phyloP scores from a whole-genome alignment of 2,329 filamentous ascomycete genomes.

The Cladosporium sp. region DNA sequence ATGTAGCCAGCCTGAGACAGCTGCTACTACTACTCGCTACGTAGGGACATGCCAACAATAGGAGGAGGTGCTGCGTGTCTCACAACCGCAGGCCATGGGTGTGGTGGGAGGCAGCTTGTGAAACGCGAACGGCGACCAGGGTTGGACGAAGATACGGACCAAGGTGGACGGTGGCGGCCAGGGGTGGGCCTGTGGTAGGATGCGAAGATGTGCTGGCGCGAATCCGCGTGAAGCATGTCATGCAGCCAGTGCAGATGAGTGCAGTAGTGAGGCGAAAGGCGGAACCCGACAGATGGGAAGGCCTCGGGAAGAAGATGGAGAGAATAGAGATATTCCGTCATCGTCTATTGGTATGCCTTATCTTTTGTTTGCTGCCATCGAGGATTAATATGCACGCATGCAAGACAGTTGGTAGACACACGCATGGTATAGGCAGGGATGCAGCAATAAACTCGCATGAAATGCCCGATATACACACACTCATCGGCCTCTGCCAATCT shows the following conservation, averaged over 20 bases:
- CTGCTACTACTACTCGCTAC: background rate
- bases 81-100: constrained; percentile 4
- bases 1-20: too few species aligned
- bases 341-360: too few species aligned
- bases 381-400: too few species aligned
- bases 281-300: constrained; percentile 7
- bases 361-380: too few species aligned
- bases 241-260: constrained; percentile 1
- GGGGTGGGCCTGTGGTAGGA: constrained; percentile 10
- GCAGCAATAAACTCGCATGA: background rate
- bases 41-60: background rate
- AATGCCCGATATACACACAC: too few species aligned
- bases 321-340: too few species aligned
- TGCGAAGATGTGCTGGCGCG: constrained; percentile 8
- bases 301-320: background rate
- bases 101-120: background rate
- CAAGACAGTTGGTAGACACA: background rate
- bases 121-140: constrained; percentile 10
- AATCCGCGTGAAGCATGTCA: constrained; percentile 6
- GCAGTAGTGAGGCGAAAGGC: background rate
- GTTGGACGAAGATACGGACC: constrained; percentile 13
- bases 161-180: too few species aligned
- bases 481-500: background rate
- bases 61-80: constrained; percentile 6
- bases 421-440: background rate